Evolutionary conservation across 257 asterid species (phyloP), one percentile per base, ranked within the genome.

Genomic region (Solanum verrucosum): DNA sequence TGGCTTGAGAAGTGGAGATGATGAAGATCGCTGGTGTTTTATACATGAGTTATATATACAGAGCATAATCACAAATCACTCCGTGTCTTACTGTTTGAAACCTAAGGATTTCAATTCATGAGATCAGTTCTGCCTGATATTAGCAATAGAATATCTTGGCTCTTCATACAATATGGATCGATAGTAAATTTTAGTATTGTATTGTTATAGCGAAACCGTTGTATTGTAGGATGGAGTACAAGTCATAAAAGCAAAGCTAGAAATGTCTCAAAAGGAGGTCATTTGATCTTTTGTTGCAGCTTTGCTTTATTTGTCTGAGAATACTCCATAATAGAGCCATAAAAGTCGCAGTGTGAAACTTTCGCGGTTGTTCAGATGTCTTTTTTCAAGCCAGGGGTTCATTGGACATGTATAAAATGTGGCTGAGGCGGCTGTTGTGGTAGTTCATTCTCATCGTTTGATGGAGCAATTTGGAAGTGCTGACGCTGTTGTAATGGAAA

Each of bases 371-470:
- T 49, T 81, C 29, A 49, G 85, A 29, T 29, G 23, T 34, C 34
- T 21, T 46, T 59, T 46, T 16, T 46, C 0, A 56, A 44, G 14
- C 15, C 56, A 42, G 7, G 31, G 29, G 4, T 75, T 91, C 78
- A 89, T 4, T 65, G 87, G 37, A 92, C 86, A 87, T 89, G 92
- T 86, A 91, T 91, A 46, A 89, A 71, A 67, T 91, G 95, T 21
- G 90, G 91, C 38, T 87, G 92, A 44, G 89, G 89, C 86, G 70
- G 91, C 16, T 37, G 91, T 52, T 27, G 78, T 13, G 93, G 92
- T 34, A 90, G 33, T 84, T 90, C 96, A 84, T 70, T 89, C 89
- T 87, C 95, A 83, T 88, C 92, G 9, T 88, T 90, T 11, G 72
- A 27, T 21, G 40, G 38, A 31, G 14, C 60, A 35, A 38, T 42